phyloP scores from a whole-genome alignment of 148 eudicot genomes.

The Pouteria glomerata region DNA sequence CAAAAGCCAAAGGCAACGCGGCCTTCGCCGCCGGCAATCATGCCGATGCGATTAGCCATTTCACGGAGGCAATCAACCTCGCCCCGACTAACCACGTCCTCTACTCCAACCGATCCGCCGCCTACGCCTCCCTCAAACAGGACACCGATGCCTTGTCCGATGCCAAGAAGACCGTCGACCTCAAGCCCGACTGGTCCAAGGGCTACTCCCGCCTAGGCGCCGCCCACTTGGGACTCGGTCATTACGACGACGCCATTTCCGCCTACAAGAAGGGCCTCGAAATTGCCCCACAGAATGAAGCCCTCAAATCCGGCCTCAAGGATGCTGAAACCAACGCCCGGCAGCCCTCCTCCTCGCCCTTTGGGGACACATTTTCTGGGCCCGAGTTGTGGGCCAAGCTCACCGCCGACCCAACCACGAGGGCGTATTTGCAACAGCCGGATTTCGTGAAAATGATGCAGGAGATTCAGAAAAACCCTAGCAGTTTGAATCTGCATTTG shows the following conservation, averaged over 20 bases:
- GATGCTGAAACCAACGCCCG: conserved; percentile 53
- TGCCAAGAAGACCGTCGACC: conserved; percentile 71
- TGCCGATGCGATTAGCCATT: conserved; percentile 68
- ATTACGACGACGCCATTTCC: conserved; percentile 42
- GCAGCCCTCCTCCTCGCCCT: conserved; percentile 30
- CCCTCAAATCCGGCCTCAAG: conserved; percentile 55
- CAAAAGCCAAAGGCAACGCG: conserved; percentile 91
- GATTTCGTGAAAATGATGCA: conserved; percentile 88
- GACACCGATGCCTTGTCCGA: conserved; percentile 65
- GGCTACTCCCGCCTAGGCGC: conserved; percentile 83
- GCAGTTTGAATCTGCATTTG: conserved; percentile 71
- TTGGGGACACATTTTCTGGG: conserved; percentile 80
- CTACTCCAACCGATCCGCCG: conserved; percentile 88
- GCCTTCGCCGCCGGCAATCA: conserved; percentile 77
- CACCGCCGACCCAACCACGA: conserved; percentile 67
- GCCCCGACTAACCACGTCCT: conserved; percentile 81
- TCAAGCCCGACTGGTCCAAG: conserved; percentile 80
- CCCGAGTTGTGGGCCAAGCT: conserved; percentile 95
- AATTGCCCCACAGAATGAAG: conserved; percentile 68
- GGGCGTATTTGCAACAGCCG: conserved; percentile 57
- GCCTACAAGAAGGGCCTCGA: conserved; percentile 79
- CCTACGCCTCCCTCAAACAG: conserved; percentile 61
- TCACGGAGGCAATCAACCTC: conserved; percentile 64
- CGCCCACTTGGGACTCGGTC: conserved; percentile 52
- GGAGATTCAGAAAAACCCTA: conserved; percentile 81